Conservation (phyloP, 176 grass and related monocot species). For the Poa annua region DNA sequence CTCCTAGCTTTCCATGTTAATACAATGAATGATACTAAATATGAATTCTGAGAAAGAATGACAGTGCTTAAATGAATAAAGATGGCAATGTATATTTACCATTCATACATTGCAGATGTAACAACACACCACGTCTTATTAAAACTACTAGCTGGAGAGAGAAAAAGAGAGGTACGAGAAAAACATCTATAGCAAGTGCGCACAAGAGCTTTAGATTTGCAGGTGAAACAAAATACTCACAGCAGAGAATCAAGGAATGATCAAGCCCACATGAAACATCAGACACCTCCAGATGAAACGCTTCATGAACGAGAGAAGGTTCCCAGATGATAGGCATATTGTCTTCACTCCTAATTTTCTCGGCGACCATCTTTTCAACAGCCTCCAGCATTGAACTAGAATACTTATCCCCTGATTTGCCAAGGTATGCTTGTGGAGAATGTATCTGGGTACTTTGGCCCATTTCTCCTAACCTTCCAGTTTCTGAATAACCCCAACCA, state of each 20-base stretch:
- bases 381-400: slow-evolving; percentile 63
- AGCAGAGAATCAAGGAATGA: slow-evolving; percentile 75
- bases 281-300: slow-evolving; percentile 59
- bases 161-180: not conserved
- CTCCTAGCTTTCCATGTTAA: slow-evolving; percentile 9
- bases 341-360: slow-evolving; percentile 70
- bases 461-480: slow-evolving; percentile 88
- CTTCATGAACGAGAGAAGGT: slow-evolving; percentile 72
- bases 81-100: not conserved
- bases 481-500: slow-evolving; percentile 89
- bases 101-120: slow-evolving; percentile 7
- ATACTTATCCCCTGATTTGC: slow-evolving; percentile 37
- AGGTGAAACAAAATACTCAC: slow-evolving; percentile 56
- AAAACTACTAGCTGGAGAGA: not conserved
- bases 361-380: slow-evolving; percentile 78
- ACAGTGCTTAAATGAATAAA: not conserved
- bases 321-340: slow-evolving; percentile 94
- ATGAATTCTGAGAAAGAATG: not conserved
- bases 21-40: not conserved
- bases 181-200: slow-evolving; percentile 22
- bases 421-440: slow-evolving; percentile 44
- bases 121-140: slow-evolving; percentile 3
- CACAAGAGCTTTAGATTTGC: not conserved
- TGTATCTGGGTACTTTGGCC: slow-evolving; percentile 44
- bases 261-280: slow-evolving; percentile 89